phyloP scores from a whole-genome alignment of 805 yeast genomes.

The Jamesozyma gamospora region DNA sequence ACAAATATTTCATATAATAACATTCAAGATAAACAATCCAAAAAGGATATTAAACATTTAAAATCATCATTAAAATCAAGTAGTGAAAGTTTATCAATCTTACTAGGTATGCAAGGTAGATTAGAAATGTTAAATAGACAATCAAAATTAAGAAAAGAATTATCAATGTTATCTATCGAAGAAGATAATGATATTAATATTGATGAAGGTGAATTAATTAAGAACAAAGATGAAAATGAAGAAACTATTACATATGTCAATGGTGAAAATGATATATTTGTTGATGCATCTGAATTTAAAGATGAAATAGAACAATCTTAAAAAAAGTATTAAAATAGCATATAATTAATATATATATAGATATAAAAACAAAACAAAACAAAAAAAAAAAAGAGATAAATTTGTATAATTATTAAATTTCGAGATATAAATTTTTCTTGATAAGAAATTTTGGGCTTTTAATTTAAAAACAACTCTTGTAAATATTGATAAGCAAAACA shows the following conservation, averaged over 20 bases:
- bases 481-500: neutral
- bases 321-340: neutral
- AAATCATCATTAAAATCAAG: conserved; percentile 47
- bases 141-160: conserved; percentile 52
- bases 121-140: conserved; percentile 70
- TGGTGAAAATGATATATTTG: conserved; percentile 38
- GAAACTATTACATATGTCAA: conserved; percentile 30
- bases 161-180: conserved; percentile 31
- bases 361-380: too few relatives aligned
- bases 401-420: too few relatives aligned
- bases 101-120: conserved; percentile 79
- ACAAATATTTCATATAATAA: conserved; percentile 39
- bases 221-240: conserved; percentile 30
- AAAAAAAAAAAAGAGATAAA: too few relatives aligned
- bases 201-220: conserved; percentile 10
- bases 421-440: neutral
- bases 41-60: conserved; percentile 42
- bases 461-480: neutral
- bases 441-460: neutral
- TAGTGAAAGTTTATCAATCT: conserved; percentile 51
- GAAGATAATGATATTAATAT: conserved; percentile 21
- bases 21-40: conserved; percentile 26
- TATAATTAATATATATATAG: too few relatives aligned
- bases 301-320: neutral
- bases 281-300: conserved; percentile 30